phyloP scores from a whole-genome alignment of 2,329 filamentous ascomycete genomes.

The Pseudonectria buxi region DNA sequence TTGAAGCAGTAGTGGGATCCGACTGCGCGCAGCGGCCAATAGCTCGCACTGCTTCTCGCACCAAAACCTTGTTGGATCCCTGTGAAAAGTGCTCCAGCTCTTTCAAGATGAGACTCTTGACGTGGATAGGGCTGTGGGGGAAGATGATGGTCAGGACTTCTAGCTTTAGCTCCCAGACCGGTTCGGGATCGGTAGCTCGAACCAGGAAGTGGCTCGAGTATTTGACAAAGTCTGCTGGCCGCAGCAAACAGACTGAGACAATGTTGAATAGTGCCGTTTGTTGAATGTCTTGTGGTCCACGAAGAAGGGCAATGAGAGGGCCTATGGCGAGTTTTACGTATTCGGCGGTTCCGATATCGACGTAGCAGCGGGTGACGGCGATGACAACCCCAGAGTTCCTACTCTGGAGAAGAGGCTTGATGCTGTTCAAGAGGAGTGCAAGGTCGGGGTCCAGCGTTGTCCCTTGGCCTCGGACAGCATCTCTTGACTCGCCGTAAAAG shows the following conservation, averaged over 20 bases:
- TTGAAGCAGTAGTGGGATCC: slow-evolving; percentile 60
- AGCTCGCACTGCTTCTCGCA: slow-evolving; percentile 83
- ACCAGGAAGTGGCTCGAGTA: slow-evolving; percentile 89
- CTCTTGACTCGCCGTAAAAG: slow-evolving; percentile 69
- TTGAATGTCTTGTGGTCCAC: slow-evolving; percentile 79
- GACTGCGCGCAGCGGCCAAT: slow-evolving; percentile 90
- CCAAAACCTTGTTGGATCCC: slow-evolving; percentile 64
- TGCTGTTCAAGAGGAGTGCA: slow-evolving; percentile 69
- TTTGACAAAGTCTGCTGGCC: slow-evolving; percentile 75
- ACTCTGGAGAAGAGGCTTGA: slow-evolving; percentile 80
- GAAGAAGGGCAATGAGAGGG: slow-evolving; percentile 77
- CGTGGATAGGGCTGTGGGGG: slow-evolving; percentile 65
- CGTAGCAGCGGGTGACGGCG: slow-evolving; percentile 76
- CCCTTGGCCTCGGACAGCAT: slow-evolving; percentile 37
- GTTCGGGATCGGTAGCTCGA: slow-evolving; percentile 66
- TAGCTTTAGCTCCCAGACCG: slow-evolving; percentile 86
- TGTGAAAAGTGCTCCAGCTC: slow-evolving; percentile 92
- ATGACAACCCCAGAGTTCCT: slow-evolving; percentile 90
- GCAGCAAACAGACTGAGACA: slow-evolving; percentile 76
- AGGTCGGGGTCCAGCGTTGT: slow-evolving; percentile 70
- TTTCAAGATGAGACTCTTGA: slow-evolving; percentile 81
- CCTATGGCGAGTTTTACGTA: slow-evolving; percentile 72
- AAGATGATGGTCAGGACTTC: slow-evolving; percentile 89
- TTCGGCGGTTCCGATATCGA: slow-evolving; percentile 72
- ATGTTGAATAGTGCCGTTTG: slow-evolving; percentile 91